Percentiles rank a stretch among this genome's conserved stretches.
Conservation (phyloP, 352 stramenopile genomes). For the Thalassiosira exigua region DNA sequence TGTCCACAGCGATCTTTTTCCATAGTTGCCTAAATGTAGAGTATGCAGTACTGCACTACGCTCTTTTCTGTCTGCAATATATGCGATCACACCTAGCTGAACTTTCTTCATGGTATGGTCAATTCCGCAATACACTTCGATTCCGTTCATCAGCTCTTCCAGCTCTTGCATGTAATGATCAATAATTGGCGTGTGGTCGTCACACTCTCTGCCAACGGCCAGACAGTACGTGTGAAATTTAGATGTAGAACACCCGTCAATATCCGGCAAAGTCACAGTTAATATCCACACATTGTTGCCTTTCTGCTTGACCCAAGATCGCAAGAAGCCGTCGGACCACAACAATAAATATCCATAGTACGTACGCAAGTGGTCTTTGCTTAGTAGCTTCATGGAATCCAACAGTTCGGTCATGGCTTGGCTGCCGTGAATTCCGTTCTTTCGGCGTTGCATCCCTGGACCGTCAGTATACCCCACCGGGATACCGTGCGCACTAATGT, state of each 20-base stretch:
- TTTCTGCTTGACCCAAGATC: constrained; percentile 3
- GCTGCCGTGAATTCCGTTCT: too few relatives aligned
- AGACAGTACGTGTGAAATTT: constrained; percentile 23
- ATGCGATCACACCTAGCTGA: constrained; percentile 2
- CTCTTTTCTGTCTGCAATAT: neutral
- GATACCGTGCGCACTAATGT: too few relatives aligned
- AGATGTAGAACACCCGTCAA: constrained; percentile 5
- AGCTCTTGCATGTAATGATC: constrained; percentile 21
- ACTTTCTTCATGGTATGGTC: neutral
- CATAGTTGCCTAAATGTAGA: constrained; percentile 10
- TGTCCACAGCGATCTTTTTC: neutral
- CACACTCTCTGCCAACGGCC: constrained; percentile 20
- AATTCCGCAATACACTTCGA: neutral
- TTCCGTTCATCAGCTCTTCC: neutral
- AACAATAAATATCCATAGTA: constrained; percentile 1
- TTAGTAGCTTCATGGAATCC: too few relatives aligned
- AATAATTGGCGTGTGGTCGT: constrained; percentile 19
- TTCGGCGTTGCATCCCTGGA: too few relatives aligned
- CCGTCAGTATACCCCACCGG: too few relatives aligned
- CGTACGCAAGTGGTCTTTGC: too few relatives aligned
- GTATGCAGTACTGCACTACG: neutral
- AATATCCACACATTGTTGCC: constrained; percentile 30
- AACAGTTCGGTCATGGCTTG: too few relatives aligned
- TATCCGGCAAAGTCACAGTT: constrained; percentile 6
- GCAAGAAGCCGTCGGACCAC: constrained; percentile 29